Conservation (phyloP, 2,329 filamentous ascomycete species). For the Botrytis cinerea region DNA sequence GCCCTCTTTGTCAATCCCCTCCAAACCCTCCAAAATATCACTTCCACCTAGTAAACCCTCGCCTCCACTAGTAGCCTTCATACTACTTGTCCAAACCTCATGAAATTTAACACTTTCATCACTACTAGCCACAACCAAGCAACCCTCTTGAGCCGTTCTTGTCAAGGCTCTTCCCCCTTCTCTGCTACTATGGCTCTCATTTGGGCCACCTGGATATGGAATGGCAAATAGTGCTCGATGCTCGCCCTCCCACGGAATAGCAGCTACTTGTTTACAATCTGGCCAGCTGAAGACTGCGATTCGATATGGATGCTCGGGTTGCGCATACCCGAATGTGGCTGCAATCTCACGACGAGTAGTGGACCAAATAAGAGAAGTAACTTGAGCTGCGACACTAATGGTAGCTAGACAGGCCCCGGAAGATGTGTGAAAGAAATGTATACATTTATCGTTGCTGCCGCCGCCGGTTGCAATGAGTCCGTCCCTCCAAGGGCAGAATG, state of each 20-base stretch:
- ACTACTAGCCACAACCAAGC: conserved; percentile 87
- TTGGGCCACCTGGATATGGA: conserved; percentile 69
- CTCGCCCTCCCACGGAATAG: conserved; percentile 80
- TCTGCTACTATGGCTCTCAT: conserved; percentile 37
- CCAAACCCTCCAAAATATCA: conserved; percentile 78
- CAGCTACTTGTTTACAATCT: conserved; percentile 79
- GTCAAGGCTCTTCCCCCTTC: conserved; percentile 57
- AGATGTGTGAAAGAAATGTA: conserved; percentile 89
- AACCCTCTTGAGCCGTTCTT: conserved; percentile 68
- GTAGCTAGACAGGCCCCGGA: conserved; percentile 84
- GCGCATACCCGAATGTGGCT: conserved; percentile 90
- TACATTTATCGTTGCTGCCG: conserved; percentile 90
- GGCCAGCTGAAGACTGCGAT: conserved; percentile 97
- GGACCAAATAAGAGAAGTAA: conserved; percentile 91
- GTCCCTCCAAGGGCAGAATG: conserved; percentile 93
- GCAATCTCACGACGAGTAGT: conserved; percentile 82
- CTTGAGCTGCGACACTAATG: conserved; percentile 89
- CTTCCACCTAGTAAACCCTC: conserved; percentile 74
- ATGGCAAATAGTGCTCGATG: conserved; percentile 86
- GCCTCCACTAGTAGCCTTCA: conserved; percentile 54
- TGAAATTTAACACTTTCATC: conserved; percentile 94
- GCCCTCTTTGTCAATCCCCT: conserved; percentile 75
- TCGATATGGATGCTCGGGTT: conserved; percentile 84
- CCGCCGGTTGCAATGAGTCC: conserved; percentile 87
- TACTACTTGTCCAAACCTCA: conserved; percentile 79